Evolutionary conservation across 441 rosid genomes (phyloP), one percentile per base, ranked within the genome.

Genomic region (Iberis amara): DNA sequence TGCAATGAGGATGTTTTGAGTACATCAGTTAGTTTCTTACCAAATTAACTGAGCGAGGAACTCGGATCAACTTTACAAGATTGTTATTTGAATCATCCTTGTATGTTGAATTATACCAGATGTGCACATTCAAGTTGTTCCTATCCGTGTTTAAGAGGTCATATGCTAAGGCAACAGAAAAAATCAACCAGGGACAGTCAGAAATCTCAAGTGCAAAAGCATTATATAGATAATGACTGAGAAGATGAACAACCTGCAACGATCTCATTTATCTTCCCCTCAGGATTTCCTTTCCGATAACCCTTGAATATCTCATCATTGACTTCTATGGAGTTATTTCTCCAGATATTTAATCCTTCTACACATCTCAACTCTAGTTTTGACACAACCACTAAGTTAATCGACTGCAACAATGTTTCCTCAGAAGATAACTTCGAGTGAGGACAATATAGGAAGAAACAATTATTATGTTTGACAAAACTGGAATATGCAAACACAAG

Each of bases 21-120:
- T 28, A 41, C 7, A 55, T 23, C 3, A 26, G 4, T 35, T 52
- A 40, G 23, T 45, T 44, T 14, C 54, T 44, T 85, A 89, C 97
- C 94, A 94, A 77, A 76, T 94, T 89, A 41, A 94, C 74, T 4
- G 84, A 75, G 24, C 97, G 96, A 5, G 89, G 73, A 59, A 79
- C 79, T 57, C 96, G 83, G 60, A 84, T 8, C 76, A 82, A 64
- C 21, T 67, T 48, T 39, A 18, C 18, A n/a, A 68, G 59, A 7
- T 8, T 6, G 41, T 38, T 39, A 21, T 52, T 26, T 11, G 68
- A 15, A 52, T 55, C 52, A 37, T 78, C 66, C 66, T 69, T 74
- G 57, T 70, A 73, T 11, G 91, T 76, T 40, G 94, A 71, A 63
- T 94, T 86, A 80, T 81, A 89, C 96, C 86, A 86, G 50, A 89